Percentiles rank a stretch among this genome's conserved stretches.
Conservation (phyloP, 441 rosid genomes). For the Bruguiera hainesii region DNA sequence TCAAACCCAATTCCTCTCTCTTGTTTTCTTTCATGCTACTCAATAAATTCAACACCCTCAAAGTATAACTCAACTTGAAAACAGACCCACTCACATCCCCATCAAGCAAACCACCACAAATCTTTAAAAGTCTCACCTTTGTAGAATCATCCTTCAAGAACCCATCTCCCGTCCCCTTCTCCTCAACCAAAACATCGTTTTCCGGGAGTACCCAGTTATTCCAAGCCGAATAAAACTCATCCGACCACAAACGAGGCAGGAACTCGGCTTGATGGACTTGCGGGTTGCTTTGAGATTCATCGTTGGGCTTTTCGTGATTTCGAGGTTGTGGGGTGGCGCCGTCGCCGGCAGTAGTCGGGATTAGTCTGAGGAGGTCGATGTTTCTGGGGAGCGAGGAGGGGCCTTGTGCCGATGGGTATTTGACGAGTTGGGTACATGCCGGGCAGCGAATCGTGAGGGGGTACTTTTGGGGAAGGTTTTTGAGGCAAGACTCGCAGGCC, state of each 20-base stretch:
- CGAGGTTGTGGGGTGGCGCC: constrained; percentile 3
- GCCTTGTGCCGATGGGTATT: constrained; percentile 55
- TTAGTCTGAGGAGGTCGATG: constrained; percentile 77
- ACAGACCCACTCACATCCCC: constrained; percentile 30
- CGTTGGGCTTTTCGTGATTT: constrained; percentile 15
- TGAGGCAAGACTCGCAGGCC: constrained; percentile 68
- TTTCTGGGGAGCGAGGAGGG: constrained; percentile 83
- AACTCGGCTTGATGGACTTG: constrained; percentile 23
- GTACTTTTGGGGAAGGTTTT: constrained; percentile 53
- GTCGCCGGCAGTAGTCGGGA: constrained; percentile 17
- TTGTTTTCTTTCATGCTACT: constrained; percentile 43
- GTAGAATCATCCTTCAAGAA: constrained; percentile 22
- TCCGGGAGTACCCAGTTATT: constrained; percentile 48
- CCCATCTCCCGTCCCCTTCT: constrained; percentile 11
- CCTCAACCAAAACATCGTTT: constrained; percentile 37
- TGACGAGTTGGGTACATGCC: constrained; percentile 80
- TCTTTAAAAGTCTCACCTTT: constrained; percentile 48
- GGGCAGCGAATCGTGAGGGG: constrained; percentile 79
- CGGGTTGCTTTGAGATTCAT: not conserved
- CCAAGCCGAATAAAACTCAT: constrained; percentile 64
- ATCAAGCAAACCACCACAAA: constrained; percentile 32
- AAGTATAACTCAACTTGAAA: constrained; percentile 46
- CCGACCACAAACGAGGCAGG: constrained; percentile 56
- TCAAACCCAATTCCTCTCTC: constrained; percentile 42
- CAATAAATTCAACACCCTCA: constrained; percentile 50